Evolutionary conservation across 1,284 basidiomycete species (phyloP), one percentile per base, ranked within the genome.

Genomic region (Cryptococcus sp.): DNA sequence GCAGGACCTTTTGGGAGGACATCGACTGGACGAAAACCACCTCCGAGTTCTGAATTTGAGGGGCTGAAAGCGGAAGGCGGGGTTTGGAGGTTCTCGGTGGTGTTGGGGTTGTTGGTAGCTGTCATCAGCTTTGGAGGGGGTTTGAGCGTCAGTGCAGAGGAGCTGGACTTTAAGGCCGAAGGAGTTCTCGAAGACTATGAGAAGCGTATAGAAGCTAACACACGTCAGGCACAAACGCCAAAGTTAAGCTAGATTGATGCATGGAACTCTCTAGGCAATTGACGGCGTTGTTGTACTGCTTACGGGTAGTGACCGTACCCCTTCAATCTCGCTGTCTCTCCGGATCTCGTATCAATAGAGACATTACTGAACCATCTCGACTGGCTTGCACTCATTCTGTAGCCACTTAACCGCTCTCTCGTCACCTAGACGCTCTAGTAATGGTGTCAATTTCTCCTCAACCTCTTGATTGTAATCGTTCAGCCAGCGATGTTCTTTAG

Each of bases 381-480:
- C 39, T 13, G 57, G 24, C 52, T 45, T 24, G 46, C 73, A 75
- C 70, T 90, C 85, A 61, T 79, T 81, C 75, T 84, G 78, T 56
- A 97, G 76, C 91, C 92, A 98, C 49, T 76, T 78, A 57, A 87
- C 62, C 1, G 91, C 91, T 49, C 84, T 78, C 49, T 72, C 66
- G 65, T 97, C 91, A 19, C 69, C 72, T 36, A 64, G 52, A 50
- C 70, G 64, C 60, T 80, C 66, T 39, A 98, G 75, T 56, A 88
- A 67, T 7, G 90, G 89, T 3, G 79, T 79, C 2, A 98, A 80
- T 75, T 96, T 96, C 52, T 80, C 77, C 67, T 80, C 77, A 0
- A 87, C 82, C 68, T 92, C 87, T 5, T 78, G 78, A 71, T 98
- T 91, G 70, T 98, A 98, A 2, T 73, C 78, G 66, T 98, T 85